These are phyloP conservation scores for Brettanomyces naardenensis DNA, from an alignment of 805 yeast genomes.

Conservation along the genomic window DNA sequence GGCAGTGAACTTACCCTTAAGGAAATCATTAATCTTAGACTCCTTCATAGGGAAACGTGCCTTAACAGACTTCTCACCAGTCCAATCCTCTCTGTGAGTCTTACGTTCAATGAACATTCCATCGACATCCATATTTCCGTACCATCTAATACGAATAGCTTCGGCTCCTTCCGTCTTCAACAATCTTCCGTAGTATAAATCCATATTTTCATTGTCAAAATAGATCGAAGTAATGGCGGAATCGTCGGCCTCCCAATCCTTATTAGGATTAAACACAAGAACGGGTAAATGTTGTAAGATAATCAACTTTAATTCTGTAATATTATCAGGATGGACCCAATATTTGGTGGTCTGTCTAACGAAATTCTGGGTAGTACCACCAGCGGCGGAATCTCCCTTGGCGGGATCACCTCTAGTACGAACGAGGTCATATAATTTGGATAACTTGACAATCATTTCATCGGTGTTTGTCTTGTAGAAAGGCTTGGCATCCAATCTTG, in stretches of 20 bases:
- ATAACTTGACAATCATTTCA: conserved; percentile 76
- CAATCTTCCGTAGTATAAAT: conserved; percentile 87
- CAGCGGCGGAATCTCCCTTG: conserved; percentile 94
- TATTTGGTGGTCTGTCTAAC: conserved; percentile 98
- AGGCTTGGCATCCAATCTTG: conserved; percentile 86
- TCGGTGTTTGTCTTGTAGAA: conserved; percentile 95
- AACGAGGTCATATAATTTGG: conserved; percentile 83
- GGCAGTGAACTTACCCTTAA: conserved; percentile 80
- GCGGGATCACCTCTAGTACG: conserved; percentile 95
- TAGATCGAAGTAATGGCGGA: conserved; percentile 95
- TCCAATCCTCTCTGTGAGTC: conserved; percentile 99
- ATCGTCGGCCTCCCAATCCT: conserved; percentile 92
- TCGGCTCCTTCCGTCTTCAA: conserved; percentile 98
- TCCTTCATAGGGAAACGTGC: conserved; percentile 93
- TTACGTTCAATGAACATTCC: conserved; percentile 93
- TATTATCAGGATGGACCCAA: conserved; percentile 99
- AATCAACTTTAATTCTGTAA: conserved; percentile 89
- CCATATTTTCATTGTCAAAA: conserved; percentile 84
- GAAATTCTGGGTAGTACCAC: conserved; percentile 95
- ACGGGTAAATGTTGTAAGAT: conserved; percentile 94
- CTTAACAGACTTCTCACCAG: conserved; percentile 98
- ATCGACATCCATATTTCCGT: conserved; percentile 94
- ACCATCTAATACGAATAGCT: conserved; percentile 97
- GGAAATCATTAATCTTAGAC: conserved; percentile 76
- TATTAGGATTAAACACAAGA: conserved; percentile 89